Conservation (phyloP, 2,329 filamentous ascomycete species). For the Rugonectria rugulosa region DNA sequence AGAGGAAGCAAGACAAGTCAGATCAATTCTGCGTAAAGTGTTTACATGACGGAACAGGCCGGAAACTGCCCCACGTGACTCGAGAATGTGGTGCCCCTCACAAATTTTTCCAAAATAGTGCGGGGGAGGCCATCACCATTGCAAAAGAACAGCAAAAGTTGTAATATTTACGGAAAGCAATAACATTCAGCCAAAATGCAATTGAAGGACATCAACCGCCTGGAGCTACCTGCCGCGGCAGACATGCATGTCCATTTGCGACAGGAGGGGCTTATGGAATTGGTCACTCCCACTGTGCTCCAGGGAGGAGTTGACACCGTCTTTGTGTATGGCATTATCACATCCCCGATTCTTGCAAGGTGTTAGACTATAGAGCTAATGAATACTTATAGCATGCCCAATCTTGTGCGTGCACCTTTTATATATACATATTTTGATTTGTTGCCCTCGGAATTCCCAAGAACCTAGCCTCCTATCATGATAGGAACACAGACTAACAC, state of each 20-base stretch:
- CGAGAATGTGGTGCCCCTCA: neutral
- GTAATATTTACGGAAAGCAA: too few relatives aligned
- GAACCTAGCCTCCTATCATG: too few relatives aligned
- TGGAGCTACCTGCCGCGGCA: constrained; percentile 67
- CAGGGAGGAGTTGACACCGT: constrained; percentile 72
- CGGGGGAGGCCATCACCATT: neutral
- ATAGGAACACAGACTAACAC: neutral
- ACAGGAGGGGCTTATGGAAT: constrained; percentile 70
- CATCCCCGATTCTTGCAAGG: constrained; percentile 22
- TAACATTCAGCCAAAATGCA: constrained; percentile 7
- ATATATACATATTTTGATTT: constrained; percentile 11
- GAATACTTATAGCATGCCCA: constrained; percentile 57
- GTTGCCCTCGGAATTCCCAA: too few relatives aligned
- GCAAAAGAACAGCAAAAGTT: neutral
- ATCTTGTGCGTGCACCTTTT: constrained; percentile 56
- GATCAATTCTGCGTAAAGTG: neutral
- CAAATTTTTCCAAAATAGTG: neutral
- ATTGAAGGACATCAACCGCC: constrained; percentile 2
- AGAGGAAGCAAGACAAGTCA: too few relatives aligned
- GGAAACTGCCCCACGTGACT: neutral
- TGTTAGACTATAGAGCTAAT: constrained; percentile 31
- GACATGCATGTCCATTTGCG: constrained; percentile 78
- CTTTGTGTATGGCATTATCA: constrained; percentile 59
- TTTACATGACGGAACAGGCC: neutral
- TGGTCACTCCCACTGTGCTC: constrained; percentile 59